phyloP scores from a whole-genome alignment of 179 eudicot genomes.

The Amaranthus tricolor region DNA sequence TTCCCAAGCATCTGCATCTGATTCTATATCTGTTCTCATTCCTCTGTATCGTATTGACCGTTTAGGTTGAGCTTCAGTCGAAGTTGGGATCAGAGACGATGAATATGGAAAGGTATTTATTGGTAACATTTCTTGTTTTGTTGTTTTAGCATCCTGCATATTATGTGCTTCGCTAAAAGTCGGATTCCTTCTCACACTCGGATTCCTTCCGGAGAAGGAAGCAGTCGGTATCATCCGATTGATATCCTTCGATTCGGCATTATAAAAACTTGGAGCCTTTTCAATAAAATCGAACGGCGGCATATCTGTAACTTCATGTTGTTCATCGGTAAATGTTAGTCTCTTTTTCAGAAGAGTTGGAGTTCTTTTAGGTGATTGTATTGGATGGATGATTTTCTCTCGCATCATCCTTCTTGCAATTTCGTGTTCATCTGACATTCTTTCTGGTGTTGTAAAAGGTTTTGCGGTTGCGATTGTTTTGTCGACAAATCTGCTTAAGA shows the following conservation, averaged over 20 bases:
- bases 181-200: slow-evolving; percentile 13
- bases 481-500: slow-evolving; percentile 28
- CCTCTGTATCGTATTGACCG: slow-evolving; percentile 12
- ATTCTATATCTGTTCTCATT: slow-evolving; percentile 46
- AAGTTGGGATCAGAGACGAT: slow-evolving; percentile 33
- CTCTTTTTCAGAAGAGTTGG: slow-evolving; percentile 28
- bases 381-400: slow-evolving; percentile 39
- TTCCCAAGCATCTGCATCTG: slow-evolving; percentile 78
- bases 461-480: slow-evolving; percentile 22
- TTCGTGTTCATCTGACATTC: slow-evolving; percentile 22
- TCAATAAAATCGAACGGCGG: slow-evolving; percentile 10
- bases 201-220: slow-evolving; percentile 15
- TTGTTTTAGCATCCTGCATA: slow-evolving; percentile 17
- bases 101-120: slow-evolving; percentile 32
- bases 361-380: slow-evolving; percentile 27
- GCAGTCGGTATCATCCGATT: slow-evolving; percentile 19
- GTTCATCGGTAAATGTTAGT: slow-evolving; percentile 40
- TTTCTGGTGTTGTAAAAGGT: slow-evolving; percentile 33
- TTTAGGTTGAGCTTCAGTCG: slow-evolving; percentile 31
- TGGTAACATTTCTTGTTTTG: slow-evolving; percentile 25
- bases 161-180: slow-evolving; percentile 20
- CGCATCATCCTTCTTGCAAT: slow-evolving; percentile 24
- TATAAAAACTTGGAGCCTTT: slow-evolving; percentile 18
- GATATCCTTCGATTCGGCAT: slow-evolving; percentile 16
- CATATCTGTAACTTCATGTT: slow-evolving; percentile 9